A percentile compares a stretch with the other conserved stretches of the same genome.
Evolutionary conservation across 192 early-diverging fungal species (phyloP).

Genomic region (Gryganskiella cystojenkinii): DNA sequence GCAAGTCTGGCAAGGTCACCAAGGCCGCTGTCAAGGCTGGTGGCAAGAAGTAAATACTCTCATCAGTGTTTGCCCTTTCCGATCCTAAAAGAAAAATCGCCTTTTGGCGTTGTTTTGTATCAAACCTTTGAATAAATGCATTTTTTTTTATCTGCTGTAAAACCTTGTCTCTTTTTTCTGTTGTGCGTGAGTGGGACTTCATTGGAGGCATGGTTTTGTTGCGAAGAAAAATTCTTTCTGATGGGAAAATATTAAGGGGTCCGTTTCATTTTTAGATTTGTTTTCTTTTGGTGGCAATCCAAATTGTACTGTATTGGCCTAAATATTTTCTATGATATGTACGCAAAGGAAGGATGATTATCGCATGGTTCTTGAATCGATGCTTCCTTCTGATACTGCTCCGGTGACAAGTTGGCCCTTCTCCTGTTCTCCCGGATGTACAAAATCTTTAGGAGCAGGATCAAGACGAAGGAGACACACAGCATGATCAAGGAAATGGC

Average conservation of each 20-base stretch:
- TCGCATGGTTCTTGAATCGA: conserved; percentile 52
- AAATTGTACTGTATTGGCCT: background rate
- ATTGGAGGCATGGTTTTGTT: no score
- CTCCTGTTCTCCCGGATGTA: conserved; percentile 70
- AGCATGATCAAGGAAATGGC: conserved; percentile 58
- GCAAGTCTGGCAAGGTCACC: conserved; percentile 75
- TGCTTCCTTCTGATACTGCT: conserved; percentile 54
- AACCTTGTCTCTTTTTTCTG: background rate
- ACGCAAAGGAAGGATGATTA: conserved; percentile 16
- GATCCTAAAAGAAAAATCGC: conserved; percentile 14
- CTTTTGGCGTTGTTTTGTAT: conserved; percentile 32
- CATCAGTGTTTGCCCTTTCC: conserved; percentile 4
- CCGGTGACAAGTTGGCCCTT: conserved; percentile 58
- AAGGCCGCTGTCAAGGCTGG: conserved; percentile 77
- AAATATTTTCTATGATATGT: background rate
- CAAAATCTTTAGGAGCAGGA: conserved; percentile 60
- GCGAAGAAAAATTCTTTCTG: no score
- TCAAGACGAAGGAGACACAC: conserved; percentile 53
- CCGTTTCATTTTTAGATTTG: background rate
- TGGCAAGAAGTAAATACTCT: conserved; percentile 52
- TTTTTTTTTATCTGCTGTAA: conserved; percentile 16
- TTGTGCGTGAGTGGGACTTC: no score
- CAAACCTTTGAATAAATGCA: conserved; percentile 21
- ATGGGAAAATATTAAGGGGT: no score
- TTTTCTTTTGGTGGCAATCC: background rate